Evolutionary conservation across 23 red algal species (phyloP).

Genomic region (Gracilaria vermiculophylla): DNA sequence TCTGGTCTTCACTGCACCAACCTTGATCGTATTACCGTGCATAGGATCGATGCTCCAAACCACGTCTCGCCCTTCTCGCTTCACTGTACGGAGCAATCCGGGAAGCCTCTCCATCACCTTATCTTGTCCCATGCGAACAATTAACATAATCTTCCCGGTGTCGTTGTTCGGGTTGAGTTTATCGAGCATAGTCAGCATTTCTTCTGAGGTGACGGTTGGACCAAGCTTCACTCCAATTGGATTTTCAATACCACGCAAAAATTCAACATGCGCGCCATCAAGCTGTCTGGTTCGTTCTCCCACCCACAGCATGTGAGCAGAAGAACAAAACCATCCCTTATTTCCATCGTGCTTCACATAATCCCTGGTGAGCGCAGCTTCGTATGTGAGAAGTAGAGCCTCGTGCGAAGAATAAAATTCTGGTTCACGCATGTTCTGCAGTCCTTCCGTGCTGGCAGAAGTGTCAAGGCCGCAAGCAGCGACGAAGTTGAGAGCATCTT

Average conservation of each 20-base stretch:
- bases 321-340: constrained; percentile 41
- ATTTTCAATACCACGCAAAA: constrained; percentile 86
- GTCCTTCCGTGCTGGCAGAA: constrained; percentile 13
- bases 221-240: constrained; percentile 84
- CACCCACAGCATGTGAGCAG: constrained; percentile 84
- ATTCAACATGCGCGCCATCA: constrained; percentile 93
- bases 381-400: constrained; percentile 89
- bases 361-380: constrained; percentile 69
- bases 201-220: constrained; percentile 32
- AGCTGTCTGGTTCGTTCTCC: constrained; percentile 86
- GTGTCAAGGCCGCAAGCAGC: constrained; percentile 66
- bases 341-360: not conserved
- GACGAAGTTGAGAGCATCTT: constrained; percentile 75
- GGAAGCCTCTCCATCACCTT: constrained; percentile 76
- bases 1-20: constrained; percentile 72
- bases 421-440: constrained; percentile 55
- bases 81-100: constrained; percentile 69
- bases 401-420: constrained; percentile 99
- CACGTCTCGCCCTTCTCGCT: constrained; percentile 61
- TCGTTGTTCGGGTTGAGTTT: constrained; percentile 86
- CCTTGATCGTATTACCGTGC: constrained; percentile 86
- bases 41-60: constrained; percentile 95
- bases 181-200: constrained; percentile 68
- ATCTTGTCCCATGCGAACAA: constrained; percentile 78
- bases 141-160: constrained; percentile 78